Base-by-base conservation (phyloP, 176 grass and related monocot species). In the Themeda triandra region DNA sequence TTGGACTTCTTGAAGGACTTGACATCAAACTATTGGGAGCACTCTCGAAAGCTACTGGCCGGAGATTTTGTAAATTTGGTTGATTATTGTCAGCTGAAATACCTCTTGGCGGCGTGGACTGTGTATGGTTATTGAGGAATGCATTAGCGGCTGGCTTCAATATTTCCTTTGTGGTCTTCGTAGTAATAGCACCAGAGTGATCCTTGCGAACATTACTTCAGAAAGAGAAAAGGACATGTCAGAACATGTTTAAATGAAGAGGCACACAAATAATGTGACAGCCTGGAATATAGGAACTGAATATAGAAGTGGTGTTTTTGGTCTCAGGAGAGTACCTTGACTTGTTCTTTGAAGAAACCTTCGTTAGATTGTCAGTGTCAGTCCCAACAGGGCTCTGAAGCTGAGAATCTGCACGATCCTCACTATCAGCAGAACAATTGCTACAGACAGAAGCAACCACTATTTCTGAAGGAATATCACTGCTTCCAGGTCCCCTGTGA, bases 1-100 rank as follows among this genome's bases (percentile, higher is more conserved):
- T 89, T 40, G 96, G 93, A 75, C 93, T 96, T 89, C 93, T 94
- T 15, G 96, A 91, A 85, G 96, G 93, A 69, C 93, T 96, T 78
- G 96, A 99, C 93, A 94, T 94, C 45, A 92, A 87, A 85, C 96
- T 99, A 75, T 99, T 94, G 41, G 96, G 96, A 67, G 93, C 96
- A 91, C 93, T 94, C 45, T 91, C 95, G 17, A 95, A 76, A 79
- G 90, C 81, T 54, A 82, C 91, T 10, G 92, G 85, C 23, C 70
- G 88, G 66, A 80, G n/a, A 76, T 77, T 93, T 80, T 91, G 95
- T 80, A 87, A 32, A 79, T 82, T 91, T 69, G 84, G 60, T 84
- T 92, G 90, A 79, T 80, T 88, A 89, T 58, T 90, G 5, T 93
- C 93, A 81, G 71, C 85, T 77, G 63, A 45, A 68, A 76, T 62